These are phyloP conservation scores for Phanerochaete sordida DNA, from an alignment of 768 basidiomycete genomes.

Conservation along the genomic window DNA sequence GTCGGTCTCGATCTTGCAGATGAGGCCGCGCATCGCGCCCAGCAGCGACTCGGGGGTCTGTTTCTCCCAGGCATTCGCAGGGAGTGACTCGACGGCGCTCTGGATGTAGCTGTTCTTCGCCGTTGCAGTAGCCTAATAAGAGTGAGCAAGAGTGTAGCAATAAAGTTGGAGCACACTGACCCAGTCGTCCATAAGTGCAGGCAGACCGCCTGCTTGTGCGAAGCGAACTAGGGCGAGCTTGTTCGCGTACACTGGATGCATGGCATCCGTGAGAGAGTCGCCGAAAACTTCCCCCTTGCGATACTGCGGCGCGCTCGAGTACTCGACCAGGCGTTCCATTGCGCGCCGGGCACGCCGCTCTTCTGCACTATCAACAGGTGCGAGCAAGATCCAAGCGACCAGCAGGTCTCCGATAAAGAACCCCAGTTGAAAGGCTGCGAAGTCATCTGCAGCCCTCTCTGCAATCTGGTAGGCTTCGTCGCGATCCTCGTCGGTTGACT, in stretches of 20 bases:
- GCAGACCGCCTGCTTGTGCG: slow-evolving; percentile 24
- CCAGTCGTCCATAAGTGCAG: slow-evolving; percentile 26
- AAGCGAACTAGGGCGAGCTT: slow-evolving; percentile 18
- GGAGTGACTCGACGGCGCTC: slow-evolving; percentile 17
- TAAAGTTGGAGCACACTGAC: slow-evolving; percentile 10
- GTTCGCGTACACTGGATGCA: slow-evolving; percentile 25
- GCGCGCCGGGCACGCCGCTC: slow-evolving; percentile 18
- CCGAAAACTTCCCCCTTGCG: slow-evolving; percentile 18
- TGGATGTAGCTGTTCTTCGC: slow-evolving; percentile 17
- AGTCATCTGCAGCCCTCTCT: slow-evolving; percentile 15
- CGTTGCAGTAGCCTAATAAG: slow-evolving; percentile 18
- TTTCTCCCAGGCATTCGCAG: slow-evolving; percentile 23
- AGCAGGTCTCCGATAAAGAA: slow-evolving; percentile 24
- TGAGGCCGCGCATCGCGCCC: slow-evolving; percentile 19
- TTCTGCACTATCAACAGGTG: slow-evolving; percentile 8
- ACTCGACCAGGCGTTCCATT: slow-evolving; percentile 20
- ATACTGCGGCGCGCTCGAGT: slow-evolving; percentile 17
- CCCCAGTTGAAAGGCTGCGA: slow-evolving; percentile 22
- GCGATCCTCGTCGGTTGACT: slow-evolving; percentile 24
- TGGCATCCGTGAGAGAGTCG: slow-evolving; percentile 25
- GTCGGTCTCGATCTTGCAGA: slow-evolving; percentile 19
- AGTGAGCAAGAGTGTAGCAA: not conserved
- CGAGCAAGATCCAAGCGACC: slow-evolving; percentile 22
- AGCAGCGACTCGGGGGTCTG: slow-evolving; percentile 22
- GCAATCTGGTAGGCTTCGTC: slow-evolving; percentile 16